Percentiles rank a stretch among this genome's conserved stretches.
phyloP scores from a whole-genome alignment of 768 basidiomycete genomes.

The Strobilomyces confusus region DNA sequence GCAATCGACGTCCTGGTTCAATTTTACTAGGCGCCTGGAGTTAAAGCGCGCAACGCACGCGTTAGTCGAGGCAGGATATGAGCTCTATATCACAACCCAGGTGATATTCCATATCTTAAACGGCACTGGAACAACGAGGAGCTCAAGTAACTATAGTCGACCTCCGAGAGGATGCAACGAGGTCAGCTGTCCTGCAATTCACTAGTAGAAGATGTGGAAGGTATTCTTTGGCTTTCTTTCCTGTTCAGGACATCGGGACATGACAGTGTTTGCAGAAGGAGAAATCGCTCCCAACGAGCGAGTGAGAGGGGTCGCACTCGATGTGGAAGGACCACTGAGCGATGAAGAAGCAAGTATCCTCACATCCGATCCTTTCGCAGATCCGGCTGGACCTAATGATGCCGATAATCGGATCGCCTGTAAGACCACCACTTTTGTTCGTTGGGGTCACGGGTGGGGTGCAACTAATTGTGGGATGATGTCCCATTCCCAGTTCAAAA shows the following conservation, averaged over 20 bases:
- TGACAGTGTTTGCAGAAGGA: not conserved
- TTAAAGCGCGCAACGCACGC: not conserved
- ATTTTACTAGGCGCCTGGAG: not conserved
- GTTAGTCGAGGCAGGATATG: not conserved
- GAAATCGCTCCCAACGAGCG: not conserved
- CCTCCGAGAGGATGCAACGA: not conserved
- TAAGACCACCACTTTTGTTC: not conserved
- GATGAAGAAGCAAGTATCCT: no score
- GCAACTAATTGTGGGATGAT: no score
- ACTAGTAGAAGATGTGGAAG: not conserved
- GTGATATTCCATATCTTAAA: not conserved
- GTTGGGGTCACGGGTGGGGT: not conserved
- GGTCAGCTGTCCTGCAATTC: not conserved
- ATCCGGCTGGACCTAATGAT: not conserved
- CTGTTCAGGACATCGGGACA: not conserved
- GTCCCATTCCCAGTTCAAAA: not conserved
- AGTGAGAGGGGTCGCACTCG: not conserved
- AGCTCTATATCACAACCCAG: not conserved
- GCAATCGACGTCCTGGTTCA: not conserved
- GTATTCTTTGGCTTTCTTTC: not conserved
- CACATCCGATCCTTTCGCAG: not conserved
- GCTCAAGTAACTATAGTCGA: not conserved
- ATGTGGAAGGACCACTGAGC: no score
- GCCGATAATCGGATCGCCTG: not conserved
- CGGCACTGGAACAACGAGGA: not conserved